A percentile compares a stretch with the other conserved stretches of the same genome.
Conservation (phyloP, 805 yeast genomes). For the Hanseniaspora occidentalis region DNA sequence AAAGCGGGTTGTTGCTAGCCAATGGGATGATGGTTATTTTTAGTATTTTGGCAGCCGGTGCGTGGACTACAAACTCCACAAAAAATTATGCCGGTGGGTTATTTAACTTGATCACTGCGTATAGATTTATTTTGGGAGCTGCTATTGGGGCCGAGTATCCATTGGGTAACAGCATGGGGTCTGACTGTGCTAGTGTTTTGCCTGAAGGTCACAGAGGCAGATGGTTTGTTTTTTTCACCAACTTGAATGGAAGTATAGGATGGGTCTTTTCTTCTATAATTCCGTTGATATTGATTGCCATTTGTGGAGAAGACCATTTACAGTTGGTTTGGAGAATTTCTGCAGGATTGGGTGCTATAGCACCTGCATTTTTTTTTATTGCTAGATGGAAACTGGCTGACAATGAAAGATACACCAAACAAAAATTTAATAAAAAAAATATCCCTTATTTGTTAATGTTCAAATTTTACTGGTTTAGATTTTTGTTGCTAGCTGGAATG, state of each 20-base stretch:
- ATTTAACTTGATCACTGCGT: conserved; percentile 72
- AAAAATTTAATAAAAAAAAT: conserved; percentile 48
- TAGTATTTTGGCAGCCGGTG: conserved; percentile 55
- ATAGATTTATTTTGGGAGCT: conserved; percentile 40
- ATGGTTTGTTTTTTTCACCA: conserved; percentile 82
- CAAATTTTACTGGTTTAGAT: conserved; percentile 76
- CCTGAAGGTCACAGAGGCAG: conserved; percentile 78
- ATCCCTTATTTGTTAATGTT: conserved; percentile 54
- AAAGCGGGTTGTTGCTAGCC: conserved; percentile 69
- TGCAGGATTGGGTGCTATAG: conserved; percentile 79
- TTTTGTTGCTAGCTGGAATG: conserved; percentile 53
- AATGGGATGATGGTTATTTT: conserved; percentile 63
- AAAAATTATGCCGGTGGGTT: conserved; percentile 56
- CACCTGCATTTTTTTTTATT: conserved; percentile 68
- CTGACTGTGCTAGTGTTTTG: conserved; percentile 87
- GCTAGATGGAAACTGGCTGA: conserved; percentile 68
- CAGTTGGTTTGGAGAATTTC: conserved; percentile 86
- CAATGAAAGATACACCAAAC: conserved; percentile 55
- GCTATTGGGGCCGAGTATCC: conserved; percentile 95
- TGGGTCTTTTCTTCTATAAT: conserved; percentile 85
- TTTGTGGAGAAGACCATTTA: conserved; percentile 56
- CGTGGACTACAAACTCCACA: background rate
- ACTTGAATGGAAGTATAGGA: conserved; percentile 76
- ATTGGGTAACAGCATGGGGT: conserved; percentile 74
- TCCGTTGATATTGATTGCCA: conserved; percentile 77